These are phyloP conservation scores for Delonix regia DNA, from an alignment of 306 rosid species.

Conservation along the genomic window DNA sequence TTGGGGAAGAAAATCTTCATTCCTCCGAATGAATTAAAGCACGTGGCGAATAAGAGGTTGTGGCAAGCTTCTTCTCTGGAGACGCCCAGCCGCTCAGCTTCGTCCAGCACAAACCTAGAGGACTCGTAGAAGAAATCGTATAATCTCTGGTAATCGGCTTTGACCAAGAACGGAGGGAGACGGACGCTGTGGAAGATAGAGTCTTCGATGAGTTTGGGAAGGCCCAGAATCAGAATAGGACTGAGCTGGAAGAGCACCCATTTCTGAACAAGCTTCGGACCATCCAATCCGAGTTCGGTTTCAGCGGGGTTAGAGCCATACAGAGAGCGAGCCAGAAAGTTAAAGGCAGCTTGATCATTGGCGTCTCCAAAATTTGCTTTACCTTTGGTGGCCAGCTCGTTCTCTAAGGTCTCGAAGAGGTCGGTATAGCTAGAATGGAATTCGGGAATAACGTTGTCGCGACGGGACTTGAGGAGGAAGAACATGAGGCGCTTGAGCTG, in stretches of 20 bases:
- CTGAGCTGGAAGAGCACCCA: slow-evolving; percentile 74
- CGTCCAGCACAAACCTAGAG: slow-evolving; percentile 53
- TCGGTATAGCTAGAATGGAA: slow-evolving; percentile 58
- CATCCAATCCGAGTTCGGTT: slow-evolving; percentile 62
- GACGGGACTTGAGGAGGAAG: slow-evolving; percentile 67
- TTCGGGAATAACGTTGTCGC: slow-evolving; percentile 64
- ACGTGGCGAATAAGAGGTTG: slow-evolving; percentile 79
- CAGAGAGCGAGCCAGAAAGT: slow-evolving; percentile 63
- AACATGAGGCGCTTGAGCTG: slow-evolving; percentile 66
- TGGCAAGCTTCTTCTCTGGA: slow-evolving; percentile 89
- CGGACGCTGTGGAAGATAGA: slow-evolving; percentile 57
- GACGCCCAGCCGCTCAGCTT: slow-evolving; percentile 74
- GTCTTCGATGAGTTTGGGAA: slow-evolving; percentile 70
- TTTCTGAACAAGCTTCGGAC: slow-evolving; percentile 57
- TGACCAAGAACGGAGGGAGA: slow-evolving; percentile 61
- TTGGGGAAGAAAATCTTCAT: slow-evolving; percentile 71
- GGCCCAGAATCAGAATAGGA: slow-evolving; percentile 66
- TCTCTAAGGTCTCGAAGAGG: slow-evolving; percentile 62
- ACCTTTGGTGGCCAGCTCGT: slow-evolving; percentile 52
- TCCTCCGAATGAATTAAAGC: slow-evolving; percentile 87
- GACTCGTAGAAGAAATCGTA: slow-evolving; percentile 77
- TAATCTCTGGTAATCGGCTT: slow-evolving; percentile 65
- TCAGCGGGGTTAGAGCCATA: slow-evolving; percentile 53
- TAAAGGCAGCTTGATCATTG: slow-evolving; percentile 79
- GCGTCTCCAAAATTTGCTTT: slow-evolving; percentile 52